phyloP scores from a whole-genome alignment of 2,329 filamentous ascomycete species.

The Ophiosphaerella narmari region DNA sequence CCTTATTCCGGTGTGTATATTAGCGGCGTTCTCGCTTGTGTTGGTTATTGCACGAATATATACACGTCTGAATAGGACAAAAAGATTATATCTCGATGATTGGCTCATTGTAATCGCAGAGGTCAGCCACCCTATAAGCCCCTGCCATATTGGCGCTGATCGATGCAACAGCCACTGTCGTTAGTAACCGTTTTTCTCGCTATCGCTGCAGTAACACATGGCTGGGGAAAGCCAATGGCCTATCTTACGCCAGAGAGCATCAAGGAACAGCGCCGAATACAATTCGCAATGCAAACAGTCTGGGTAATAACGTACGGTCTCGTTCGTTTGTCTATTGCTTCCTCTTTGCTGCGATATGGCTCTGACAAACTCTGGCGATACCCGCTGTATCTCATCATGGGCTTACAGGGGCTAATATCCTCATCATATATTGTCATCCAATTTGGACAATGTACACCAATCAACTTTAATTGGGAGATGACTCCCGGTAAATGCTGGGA shows the following conservation, averaged over 20 bases:
- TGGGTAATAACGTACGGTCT: slow-evolving; percentile 31
- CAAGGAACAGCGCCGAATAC: slow-evolving; percentile 18
- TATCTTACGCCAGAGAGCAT: slow-evolving; percentile 18
- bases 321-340: slow-evolving; percentile 31
- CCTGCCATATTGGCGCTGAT: neutral
- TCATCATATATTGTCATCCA: slow-evolving; percentile 30
- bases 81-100: slow-evolving; percentile 27
- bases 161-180: slow-evolving; percentile 15
- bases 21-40: slow-evolving; percentile 21
- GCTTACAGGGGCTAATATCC: slow-evolving; percentile 25
- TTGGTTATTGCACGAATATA: slow-evolving; percentile 27
- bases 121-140: slow-evolving; percentile 10
- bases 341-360: slow-evolving; percentile 29
- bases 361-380: slow-evolving; percentile 21
- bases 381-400: slow-evolving; percentile 28
- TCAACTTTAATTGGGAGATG: slow-evolving; percentile 28
- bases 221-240: slow-evolving; percentile 31
- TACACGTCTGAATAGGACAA: slow-evolving; percentile 22
- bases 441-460: slow-evolving; percentile 30
- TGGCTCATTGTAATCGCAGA: slow-evolving; percentile 32
- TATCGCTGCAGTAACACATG: slow-evolving; percentile 17
- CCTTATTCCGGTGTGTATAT: slow-evolving; percentile 24
- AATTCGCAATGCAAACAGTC: slow-evolving; percentile 31
- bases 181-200: slow-evolving; percentile 19
- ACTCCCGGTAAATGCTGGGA: slow-evolving; percentile 29